Conservation (phyloP, 768 basidiomycete genomes). For the Rickenella mellea region DNA sequence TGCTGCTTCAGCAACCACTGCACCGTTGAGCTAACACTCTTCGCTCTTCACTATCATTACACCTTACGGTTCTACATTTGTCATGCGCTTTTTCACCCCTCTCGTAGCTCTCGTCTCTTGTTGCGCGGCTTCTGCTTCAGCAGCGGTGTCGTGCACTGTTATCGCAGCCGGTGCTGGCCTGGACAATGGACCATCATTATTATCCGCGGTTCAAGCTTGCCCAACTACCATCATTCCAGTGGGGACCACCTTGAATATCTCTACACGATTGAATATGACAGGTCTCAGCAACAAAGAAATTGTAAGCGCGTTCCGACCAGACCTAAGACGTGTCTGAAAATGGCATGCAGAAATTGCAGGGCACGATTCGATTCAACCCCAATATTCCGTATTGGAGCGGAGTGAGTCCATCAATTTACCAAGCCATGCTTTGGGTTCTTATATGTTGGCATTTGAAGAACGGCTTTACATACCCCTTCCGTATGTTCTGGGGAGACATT, state of each 20-base stretch:
- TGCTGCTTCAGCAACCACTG: no score
- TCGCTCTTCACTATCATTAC: no score
- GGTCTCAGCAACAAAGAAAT: constrained; percentile 39
- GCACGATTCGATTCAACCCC: constrained; percentile 40
- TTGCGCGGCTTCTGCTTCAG: no score
- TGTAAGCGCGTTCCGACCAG: constrained; percentile 22
- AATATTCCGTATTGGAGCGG: constrained; percentile 46
- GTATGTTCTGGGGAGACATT: neutral
- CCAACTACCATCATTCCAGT: constrained; percentile 33
- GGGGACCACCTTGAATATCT: constrained; percentile 39
- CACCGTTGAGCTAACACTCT: no score
- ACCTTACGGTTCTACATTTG: no score
- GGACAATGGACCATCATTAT: constrained; percentile 42
- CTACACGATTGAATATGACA: constrained; percentile 44
- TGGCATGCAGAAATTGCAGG: constrained; percentile 32
- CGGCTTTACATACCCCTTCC: constrained; percentile 43
- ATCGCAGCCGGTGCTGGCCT: constrained; percentile 33
- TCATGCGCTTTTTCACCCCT: no score
- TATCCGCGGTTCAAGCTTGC: constrained; percentile 28
- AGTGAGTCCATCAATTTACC: constrained; percentile 18
- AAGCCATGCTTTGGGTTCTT: neutral
- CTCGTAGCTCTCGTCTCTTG: no score
- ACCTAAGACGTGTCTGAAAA: neutral
- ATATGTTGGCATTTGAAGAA: constrained; percentile 24
- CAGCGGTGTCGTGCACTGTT: constrained; percentile 27